phyloP scores from a whole-genome alignment of 345 rosid species.

The Moricandia arvensis region DNA sequence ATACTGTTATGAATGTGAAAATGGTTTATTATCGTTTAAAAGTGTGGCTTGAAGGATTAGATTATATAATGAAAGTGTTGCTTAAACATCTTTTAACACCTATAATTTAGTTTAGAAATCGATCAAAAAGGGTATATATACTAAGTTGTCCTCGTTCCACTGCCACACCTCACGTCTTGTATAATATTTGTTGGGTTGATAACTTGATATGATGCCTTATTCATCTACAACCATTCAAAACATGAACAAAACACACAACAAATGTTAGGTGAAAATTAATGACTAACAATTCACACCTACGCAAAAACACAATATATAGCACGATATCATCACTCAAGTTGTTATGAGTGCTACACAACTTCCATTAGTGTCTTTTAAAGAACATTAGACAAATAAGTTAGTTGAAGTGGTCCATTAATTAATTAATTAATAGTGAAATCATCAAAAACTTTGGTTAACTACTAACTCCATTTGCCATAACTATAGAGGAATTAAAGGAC shows the following conservation, averaged over 20 bases:
- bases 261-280: conserved; percentile 4
- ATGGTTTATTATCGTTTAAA: neutral
- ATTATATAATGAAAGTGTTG: neutral
- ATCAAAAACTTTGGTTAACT: neutral
- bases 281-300: conserved; percentile 18
- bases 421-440: neutral
- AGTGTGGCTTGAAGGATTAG: neutral
- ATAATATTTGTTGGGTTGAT: neutral
- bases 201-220: neutral
- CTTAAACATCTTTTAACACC: neutral
- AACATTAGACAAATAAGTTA: conserved; percentile 7
- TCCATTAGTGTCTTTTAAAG: neutral
- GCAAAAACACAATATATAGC: neutral
- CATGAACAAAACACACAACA: conserved; percentile 13
- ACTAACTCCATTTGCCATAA: neutral
- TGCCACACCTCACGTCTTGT: too few species aligned
- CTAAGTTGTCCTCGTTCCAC: too few species aligned
- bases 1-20: neutral
- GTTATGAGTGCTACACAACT: neutral
- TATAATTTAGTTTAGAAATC: neutral
- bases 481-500: conserved; percentile 25
- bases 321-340: conserved; percentile 15
- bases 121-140: too few species aligned
- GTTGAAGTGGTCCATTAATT: conserved; percentile 28
- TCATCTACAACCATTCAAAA: conserved; percentile 9